These are phyloP conservation scores for Phlebopus sp. DNA, from an alignment of 1,284 basidiomycete genomes.

Conservation along the genomic window DNA sequence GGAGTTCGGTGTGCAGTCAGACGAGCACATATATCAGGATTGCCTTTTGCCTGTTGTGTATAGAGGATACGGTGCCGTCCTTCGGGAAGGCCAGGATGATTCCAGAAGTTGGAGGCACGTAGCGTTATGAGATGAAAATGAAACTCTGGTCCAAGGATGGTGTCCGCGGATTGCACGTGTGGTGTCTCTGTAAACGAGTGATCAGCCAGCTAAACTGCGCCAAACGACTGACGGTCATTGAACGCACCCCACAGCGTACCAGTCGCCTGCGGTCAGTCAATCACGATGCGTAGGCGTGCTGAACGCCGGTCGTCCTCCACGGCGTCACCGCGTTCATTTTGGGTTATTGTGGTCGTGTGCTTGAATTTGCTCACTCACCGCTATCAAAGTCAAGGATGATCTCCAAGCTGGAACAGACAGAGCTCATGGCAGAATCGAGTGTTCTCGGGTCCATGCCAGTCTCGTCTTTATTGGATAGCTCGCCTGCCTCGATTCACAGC, in stretches of 20 bases:
- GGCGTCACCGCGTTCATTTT: conserved; percentile 1
- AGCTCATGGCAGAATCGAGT: conserved; percentile 10
- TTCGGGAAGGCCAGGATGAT: conserved; percentile 7
- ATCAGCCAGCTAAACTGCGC: too few relatives aligned
- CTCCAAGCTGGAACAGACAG: conserved; percentile 11
- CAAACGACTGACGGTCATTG: too few relatives aligned
- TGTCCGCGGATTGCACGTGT: neutral
- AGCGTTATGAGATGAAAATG: neutral
- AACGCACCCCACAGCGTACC: too few relatives aligned
- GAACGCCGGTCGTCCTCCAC: too few relatives aligned
- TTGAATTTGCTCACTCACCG: too few relatives aligned
- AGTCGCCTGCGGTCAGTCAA: too few relatives aligned
- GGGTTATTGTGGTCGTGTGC: conserved; percentile 24
- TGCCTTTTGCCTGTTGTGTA: conserved; percentile 12
- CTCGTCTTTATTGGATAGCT: neutral
- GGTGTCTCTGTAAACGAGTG: neutral
- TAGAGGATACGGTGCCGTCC: conserved; percentile 15
- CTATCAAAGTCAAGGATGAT: neutral
- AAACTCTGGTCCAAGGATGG: neutral
- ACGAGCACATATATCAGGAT: conserved; percentile 1
- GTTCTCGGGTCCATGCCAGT: conserved; percentile 1
- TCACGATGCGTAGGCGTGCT: too few relatives aligned
- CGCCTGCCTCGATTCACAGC: conserved; percentile 8
- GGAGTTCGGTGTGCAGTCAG: conserved; percentile 8
- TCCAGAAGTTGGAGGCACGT: conserved; percentile 6